Percentiles rank a stretch among this genome's conserved stretches.
Evolutionary conservation across 164 flowering plant genomes (phyloP).

Genomic region (Warburgia ugandensis): DNA sequence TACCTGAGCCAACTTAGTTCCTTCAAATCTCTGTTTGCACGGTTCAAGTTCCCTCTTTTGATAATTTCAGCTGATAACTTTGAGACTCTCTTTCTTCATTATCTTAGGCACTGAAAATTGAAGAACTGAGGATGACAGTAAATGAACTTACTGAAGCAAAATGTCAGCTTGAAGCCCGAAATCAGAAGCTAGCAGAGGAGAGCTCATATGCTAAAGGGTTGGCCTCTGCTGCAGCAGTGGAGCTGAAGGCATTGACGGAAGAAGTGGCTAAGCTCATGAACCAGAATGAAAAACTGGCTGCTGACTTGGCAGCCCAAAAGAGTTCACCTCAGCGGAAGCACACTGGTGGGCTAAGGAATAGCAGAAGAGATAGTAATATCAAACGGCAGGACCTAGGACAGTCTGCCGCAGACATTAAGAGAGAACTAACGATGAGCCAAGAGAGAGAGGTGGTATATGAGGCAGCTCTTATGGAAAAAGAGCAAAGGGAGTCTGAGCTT

Average conservation of each 20-base stretch:
- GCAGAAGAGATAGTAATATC: constrained; percentile 39
- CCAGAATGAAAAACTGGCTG: constrained; percentile 66
- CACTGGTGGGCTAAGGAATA: constrained; percentile 32
- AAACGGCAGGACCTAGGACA: constrained; percentile 53
- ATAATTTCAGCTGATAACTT: too few relatives aligned
- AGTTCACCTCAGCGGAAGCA: constrained; percentile 52
- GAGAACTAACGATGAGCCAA: constrained; percentile 58
- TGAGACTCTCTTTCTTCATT: background rate
- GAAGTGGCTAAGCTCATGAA: constrained; percentile 96
- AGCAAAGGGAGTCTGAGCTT: constrained; percentile 69
- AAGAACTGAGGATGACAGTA: constrained; percentile 58
- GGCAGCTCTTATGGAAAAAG: constrained; percentile 64
- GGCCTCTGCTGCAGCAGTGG: constrained; percentile 99
- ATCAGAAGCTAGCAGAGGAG: constrained; percentile 87
- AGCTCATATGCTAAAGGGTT: constrained; percentile 95
- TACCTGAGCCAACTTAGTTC: too few relatives aligned
- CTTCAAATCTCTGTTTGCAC: too few relatives aligned
- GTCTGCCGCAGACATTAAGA: constrained; percentile 44
- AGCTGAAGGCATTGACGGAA: constrained; percentile 91
- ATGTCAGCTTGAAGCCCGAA: constrained; percentile 64
- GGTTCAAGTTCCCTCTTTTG: too few relatives aligned
- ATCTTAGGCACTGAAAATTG: constrained; percentile 44
- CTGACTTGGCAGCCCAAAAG: constrained; percentile 60
- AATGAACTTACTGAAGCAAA: constrained; percentile 49
- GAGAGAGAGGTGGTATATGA: constrained; percentile 80